phyloP scores from a whole-genome alignment of 1,139 yeast genomes.

The Spathaspora sp. region DNA sequence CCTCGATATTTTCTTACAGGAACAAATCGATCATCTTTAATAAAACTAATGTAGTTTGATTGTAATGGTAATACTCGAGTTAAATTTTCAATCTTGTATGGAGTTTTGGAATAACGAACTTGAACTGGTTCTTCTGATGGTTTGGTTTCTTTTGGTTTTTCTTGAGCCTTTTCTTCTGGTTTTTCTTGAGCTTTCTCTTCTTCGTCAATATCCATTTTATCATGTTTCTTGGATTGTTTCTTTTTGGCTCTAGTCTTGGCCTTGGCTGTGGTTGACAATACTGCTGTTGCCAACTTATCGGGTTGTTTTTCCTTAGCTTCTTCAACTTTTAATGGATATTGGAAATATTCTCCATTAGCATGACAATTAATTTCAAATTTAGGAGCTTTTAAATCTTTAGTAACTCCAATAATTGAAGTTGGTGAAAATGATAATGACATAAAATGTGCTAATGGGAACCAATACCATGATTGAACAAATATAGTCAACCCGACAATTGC shows the following conservation, averaged over 20 bases:
- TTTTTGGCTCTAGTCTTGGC: conserved; percentile 92
- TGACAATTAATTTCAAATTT: conserved; percentile 80
- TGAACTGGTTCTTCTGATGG: conserved; percentile 31
- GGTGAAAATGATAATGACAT: conserved; percentile 90
- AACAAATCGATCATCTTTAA: conserved; percentile 70
- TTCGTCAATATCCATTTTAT: conserved; percentile 27
- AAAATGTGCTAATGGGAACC: conserved; percentile 97
- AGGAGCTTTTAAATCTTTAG: conserved; percentile 81
- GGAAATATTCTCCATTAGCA: conserved; percentile 76
- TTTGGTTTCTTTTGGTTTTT: conserved; percentile 22
- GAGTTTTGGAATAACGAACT: conserved; percentile 52
- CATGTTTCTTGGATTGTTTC: conserved; percentile 56
- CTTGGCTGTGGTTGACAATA: conserved; percentile 86
- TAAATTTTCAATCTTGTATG: conserved; percentile 73
- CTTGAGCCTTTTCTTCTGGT: conserved; percentile 15
- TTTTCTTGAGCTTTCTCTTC: conserved; percentile 27
- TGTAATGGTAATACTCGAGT: conserved; percentile 93
- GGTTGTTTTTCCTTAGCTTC: conserved; percentile 80
- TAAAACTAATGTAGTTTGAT: conserved; percentile 76
- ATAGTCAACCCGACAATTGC: conserved; percentile 91
- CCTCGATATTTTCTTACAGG: conserved; percentile 85
- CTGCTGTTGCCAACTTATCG: conserved; percentile 90
- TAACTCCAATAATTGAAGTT: conserved; percentile 85
- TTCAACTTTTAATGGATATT: conserved; percentile 87
- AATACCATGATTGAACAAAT: conserved; percentile 94